These are phyloP conservation scores for Amanita rimosa DNA, from an alignment of 768 basidiomycete species.

Conservation along the genomic window DNA sequence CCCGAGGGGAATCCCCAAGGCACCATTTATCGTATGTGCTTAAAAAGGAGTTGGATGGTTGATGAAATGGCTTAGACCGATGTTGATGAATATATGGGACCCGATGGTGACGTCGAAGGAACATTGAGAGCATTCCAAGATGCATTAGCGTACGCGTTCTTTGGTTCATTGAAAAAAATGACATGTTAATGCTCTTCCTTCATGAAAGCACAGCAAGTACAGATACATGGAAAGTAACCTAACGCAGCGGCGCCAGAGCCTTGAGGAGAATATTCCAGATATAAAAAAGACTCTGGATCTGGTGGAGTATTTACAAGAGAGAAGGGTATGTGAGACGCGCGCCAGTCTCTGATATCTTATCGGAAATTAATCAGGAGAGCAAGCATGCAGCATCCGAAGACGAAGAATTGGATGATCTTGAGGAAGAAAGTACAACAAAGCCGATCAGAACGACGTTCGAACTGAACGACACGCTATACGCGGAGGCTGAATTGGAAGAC, in stretches of 20 bases:
- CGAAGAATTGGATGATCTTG: conserved; percentile 44
- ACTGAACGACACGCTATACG: conserved; percentile 90
- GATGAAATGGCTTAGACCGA: conserved; percentile 43
- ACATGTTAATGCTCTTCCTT: conserved; percentile 14
- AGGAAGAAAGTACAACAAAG: conserved; percentile 31
- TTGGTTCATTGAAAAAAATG: conserved; percentile 8
- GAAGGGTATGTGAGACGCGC: conserved; percentile 40
- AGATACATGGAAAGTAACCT: conserved; percentile 93
- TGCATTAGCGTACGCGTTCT: conserved; percentile 73
- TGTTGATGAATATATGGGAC: conserved; percentile 78
- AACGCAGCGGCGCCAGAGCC: conserved; percentile 59
- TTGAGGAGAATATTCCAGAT: conserved; percentile 95
- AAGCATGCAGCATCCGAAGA: conserved; percentile 36
- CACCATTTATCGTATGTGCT: conserved; percentile 79
- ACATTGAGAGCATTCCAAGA: conserved; percentile 80
- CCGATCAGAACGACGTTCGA: conserved; percentile 83
- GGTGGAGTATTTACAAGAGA: conserved; percentile 70
- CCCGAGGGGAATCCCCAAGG: conserved; percentile 88
- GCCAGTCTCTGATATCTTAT: conserved; percentile 1
- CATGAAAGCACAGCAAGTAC: conserved; percentile 75
- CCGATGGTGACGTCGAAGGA: conserved; percentile 67
- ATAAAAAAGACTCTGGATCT: conserved; percentile 87
- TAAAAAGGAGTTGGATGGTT: background rate
- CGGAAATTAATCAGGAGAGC: conserved; percentile 36
- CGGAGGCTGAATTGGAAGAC: conserved; percentile 81